Evolutionary conservation across 2,329 filamentous ascomycete genomes (phyloP).

Genomic region (Alternaria gansuensis): DNA sequence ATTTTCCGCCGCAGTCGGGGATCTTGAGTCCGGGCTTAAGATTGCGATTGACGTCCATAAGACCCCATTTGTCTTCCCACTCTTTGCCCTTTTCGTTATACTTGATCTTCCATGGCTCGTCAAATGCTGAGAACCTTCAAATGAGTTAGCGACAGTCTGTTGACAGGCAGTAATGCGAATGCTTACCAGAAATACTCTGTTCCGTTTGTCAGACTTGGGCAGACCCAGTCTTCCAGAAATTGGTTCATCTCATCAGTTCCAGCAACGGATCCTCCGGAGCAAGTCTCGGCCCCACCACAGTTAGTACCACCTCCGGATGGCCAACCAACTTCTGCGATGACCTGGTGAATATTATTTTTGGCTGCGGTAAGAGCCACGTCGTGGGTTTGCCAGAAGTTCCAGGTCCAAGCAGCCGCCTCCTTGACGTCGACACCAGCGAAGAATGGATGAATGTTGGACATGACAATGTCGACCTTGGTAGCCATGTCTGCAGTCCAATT

Average conservation of each 20-base stretch:
- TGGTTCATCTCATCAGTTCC: constrained; percentile 81
- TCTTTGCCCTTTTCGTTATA: constrained; percentile 73
- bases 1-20: constrained; percentile 83
- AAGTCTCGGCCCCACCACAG: constrained; percentile 69
- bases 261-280: constrained; percentile 75
- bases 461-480: constrained; percentile 79
- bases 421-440: constrained; percentile 79
- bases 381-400: constrained; percentile 77
- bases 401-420: constrained; percentile 81
- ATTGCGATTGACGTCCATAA: constrained; percentile 85
- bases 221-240: constrained; percentile 89
- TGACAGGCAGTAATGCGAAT: neutral
- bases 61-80: constrained; percentile 96
- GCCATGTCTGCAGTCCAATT: constrained; percentile 81
- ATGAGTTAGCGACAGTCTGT: constrained; percentile 16
- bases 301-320: constrained; percentile 81
- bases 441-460: constrained; percentile 97
- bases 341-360: constrained; percentile 65
- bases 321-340: constrained; percentile 94
- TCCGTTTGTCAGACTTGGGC: constrained; percentile 77
- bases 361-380: constrained; percentile 69
- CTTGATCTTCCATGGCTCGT: constrained; percentile 90
- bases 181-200: constrained; percentile 92
- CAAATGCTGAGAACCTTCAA: constrained; percentile 85
- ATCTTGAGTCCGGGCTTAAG: constrained; percentile 86